Percentiles rank a stretch among this genome's conserved stretches.
Evolutionary conservation across 1,139 yeast genomes (phyloP).

Genomic region (Saccharomyces hybrid): DNA sequence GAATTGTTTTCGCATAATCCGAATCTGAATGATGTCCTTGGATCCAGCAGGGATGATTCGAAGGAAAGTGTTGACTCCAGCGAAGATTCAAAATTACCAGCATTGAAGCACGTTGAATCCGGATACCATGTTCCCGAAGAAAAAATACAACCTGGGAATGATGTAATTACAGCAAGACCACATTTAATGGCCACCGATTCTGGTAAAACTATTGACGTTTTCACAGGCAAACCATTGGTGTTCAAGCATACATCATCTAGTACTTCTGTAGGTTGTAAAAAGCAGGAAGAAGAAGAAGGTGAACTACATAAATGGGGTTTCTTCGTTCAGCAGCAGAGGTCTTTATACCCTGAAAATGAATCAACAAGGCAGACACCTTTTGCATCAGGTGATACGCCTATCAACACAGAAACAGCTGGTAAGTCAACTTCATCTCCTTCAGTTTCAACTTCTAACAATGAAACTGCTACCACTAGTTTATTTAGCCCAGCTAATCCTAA

Average conservation of each 20-base stretch:
- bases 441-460: constrained; percentile 9
- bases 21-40: constrained; percentile 13
- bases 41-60: constrained; percentile 1
- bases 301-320: constrained; percentile 78
- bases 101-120: constrained; percentile 17
- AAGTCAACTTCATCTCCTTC: constrained; percentile 8
- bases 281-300: constrained; percentile 84
- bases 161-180: constrained; percentile 33
- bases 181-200: constrained; percentile 60
- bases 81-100: constrained; percentile 6
- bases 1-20: constrained; percentile 40
- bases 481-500: constrained; percentile 7
- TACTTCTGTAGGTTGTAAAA: constrained; percentile 61
- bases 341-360: constrained; percentile 34
- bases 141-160: constrained; percentile 7
- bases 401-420: constrained; percentile 6
- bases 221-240: constrained; percentile 63
- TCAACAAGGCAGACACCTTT: constrained; percentile 1
- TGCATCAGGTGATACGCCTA: background rate
- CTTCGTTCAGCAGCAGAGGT: constrained; percentile 54
- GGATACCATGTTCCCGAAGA: constrained; percentile 5
- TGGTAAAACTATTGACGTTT: constrained; percentile 55
- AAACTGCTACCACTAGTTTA: constrained; percentile 9
- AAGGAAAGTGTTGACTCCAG: background rate
- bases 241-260: constrained; percentile 51